A percentile compares a stretch with the other conserved stretches of the same genome.
Evolutionary conservation across 441 rosid genomes (phyloP).

Genomic region (Pelargonium hybrid): DNA sequence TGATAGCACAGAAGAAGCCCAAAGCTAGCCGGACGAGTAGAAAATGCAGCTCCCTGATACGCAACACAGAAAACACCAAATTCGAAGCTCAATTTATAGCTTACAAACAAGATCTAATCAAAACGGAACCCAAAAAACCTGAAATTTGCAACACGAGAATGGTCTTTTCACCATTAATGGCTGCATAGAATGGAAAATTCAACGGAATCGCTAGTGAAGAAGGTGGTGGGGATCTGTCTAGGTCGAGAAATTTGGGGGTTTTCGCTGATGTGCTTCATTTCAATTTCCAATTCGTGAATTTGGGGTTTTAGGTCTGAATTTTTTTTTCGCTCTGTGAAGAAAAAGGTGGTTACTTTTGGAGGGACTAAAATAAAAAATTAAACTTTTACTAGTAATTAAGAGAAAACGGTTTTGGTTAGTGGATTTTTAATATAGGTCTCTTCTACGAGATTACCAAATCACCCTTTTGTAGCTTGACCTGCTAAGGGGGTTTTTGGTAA

Average conservation of each 20-base stretch:
- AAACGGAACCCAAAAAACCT: not conserved
- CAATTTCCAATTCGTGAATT: too few relatives aligned
- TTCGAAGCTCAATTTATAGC: not conserved
- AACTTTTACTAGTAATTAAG: too few relatives aligned
- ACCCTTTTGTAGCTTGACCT: too few relatives aligned
- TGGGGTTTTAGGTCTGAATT: too few relatives aligned
- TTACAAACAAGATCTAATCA: slow-evolving; percentile 5
- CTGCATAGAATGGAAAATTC: not conserved
- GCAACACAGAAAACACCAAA: slow-evolving; percentile 5
- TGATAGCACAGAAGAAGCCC: not conserved
- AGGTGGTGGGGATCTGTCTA: slow-evolving; percentile 1
- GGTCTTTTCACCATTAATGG: not conserved
- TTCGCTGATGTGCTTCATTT: too few relatives aligned
- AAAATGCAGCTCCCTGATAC: slow-evolving; percentile 10
- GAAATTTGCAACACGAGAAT: not conserved
- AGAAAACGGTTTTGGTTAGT: too few relatives aligned
- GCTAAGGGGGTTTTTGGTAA: too few relatives aligned
- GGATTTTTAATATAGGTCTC: too few relatives aligned
- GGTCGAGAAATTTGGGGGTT: not conserved
- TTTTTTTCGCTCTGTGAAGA: too few relatives aligned
- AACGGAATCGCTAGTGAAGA: not conserved
- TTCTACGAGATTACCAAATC: too few relatives aligned
- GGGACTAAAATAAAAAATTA: too few relatives aligned
- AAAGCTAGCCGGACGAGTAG: not conserved
- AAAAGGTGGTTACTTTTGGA: too few relatives aligned